Percentiles rank a stretch among this genome's conserved stretches.
Evolutionary conservation across 140 eudicot species (phyloP).

Genomic region (Anethum foeniculum): DNA sequence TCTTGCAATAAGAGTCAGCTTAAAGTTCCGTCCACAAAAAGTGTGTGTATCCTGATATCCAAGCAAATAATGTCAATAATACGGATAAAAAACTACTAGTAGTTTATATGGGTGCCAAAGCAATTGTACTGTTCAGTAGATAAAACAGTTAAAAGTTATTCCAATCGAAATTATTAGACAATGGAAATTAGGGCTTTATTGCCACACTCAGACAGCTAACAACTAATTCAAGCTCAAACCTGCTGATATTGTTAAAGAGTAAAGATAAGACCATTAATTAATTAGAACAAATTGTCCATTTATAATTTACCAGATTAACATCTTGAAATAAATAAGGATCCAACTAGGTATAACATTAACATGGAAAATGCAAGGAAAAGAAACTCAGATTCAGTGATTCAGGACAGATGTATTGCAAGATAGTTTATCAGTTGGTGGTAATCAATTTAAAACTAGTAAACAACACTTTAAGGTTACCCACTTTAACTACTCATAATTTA

Average conservation of each 20-base stretch:
- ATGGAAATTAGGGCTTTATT: neutral
- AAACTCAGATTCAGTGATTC: neutral
- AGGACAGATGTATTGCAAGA: neutral
- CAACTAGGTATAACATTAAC: neutral
- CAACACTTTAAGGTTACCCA: neutral
- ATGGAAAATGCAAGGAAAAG: neutral
- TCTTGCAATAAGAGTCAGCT: slow-evolving; percentile 12
- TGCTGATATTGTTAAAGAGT: neutral
- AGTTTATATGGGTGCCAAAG: neutral
- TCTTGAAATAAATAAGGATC: neutral
- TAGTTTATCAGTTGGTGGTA: neutral
- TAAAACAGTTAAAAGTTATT: neutral
- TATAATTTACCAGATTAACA: neutral
- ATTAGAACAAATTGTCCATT: neutral
- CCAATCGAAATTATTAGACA: neutral
- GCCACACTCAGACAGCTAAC: neutral
- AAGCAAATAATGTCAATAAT: slow-evolving; percentile 16
- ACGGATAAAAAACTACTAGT: neutral
- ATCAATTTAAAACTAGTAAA: neutral
- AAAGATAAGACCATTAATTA: neutral
- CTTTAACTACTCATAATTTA: neutral
- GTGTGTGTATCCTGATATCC: slow-evolving; percentile 47
- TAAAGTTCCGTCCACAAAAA: slow-evolving; percentile 47
- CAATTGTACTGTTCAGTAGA: slow-evolving; percentile 1
- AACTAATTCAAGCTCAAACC: neutral